Evolutionary conservation across 108 stramenopile genomes (phyloP).

Genomic region (Stephanodiscus minutulus): DNA sequence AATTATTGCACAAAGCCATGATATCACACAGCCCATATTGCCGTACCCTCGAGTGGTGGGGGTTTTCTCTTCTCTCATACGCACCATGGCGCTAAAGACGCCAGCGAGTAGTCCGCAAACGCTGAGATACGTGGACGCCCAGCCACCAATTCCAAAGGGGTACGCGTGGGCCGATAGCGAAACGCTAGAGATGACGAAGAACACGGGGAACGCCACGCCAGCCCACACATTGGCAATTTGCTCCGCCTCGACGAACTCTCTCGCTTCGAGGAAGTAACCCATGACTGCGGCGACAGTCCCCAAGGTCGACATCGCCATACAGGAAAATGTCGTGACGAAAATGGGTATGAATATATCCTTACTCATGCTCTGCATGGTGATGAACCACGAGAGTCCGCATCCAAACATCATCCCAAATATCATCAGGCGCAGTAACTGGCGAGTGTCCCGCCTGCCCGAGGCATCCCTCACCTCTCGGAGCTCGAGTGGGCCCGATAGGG

Average conservation of each 20-base stretch:
- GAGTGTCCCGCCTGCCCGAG: slow-evolving; percentile 66
- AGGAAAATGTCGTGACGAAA: slow-evolving; percentile 56
- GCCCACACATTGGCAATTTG: slow-evolving; percentile 69
- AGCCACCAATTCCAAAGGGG: slow-evolving; percentile 71
- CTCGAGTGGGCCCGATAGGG: slow-evolving; percentile 81
- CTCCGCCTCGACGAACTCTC: slow-evolving; percentile 69
- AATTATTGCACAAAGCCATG: slow-evolving; percentile 58
- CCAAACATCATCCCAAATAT: slow-evolving; percentile 81
- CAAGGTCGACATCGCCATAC: slow-evolving; percentile 72
- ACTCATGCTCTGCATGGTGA: slow-evolving; percentile 74
- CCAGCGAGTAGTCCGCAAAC: slow-evolving; percentile 56
- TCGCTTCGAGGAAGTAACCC: slow-evolving; percentile 69
- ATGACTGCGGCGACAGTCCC: slow-evolving; percentile 76
- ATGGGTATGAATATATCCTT: slow-evolving; percentile 64
- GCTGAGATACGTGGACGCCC: slow-evolving; percentile 72
- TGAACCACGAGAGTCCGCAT: slow-evolving; percentile 81
- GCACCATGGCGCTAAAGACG: slow-evolving; percentile 53
- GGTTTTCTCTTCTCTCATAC: slow-evolving; percentile 54
- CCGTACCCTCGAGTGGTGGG: slow-evolving; percentile 59
- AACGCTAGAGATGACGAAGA: slow-evolving; percentile 52
- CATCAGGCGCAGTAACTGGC: slow-evolving; percentile 72
- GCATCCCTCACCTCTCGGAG: slow-evolving; percentile 62
- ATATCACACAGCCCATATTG: slow-evolving; percentile 61
- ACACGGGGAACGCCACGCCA: slow-evolving; percentile 56
- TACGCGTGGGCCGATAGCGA: slow-evolving; percentile 48